Evolutionary conservation across 2,329 filamentous ascomycete species (phyloP), one percentile per base, ranked within the genome.

Genomic region (Volutella citrinella): DNA sequence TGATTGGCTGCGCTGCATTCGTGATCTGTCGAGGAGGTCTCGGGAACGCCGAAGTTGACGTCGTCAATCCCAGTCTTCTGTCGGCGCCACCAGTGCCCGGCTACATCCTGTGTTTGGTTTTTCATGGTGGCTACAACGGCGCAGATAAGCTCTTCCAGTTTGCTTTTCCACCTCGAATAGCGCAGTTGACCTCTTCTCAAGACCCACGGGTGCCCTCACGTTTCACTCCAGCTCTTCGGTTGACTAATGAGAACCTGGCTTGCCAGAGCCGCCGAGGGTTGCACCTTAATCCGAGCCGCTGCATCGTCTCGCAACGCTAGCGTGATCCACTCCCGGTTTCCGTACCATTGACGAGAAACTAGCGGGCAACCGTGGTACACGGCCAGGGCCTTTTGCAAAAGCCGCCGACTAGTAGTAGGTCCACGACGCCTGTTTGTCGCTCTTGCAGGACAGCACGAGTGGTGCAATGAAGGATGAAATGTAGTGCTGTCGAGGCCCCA

Each of bases 251-350:
- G 4, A 30, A 5, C 18, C 32, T 16, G 28, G 31, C 11, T 24
- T 20, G 19, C 28, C 30, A 46, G 47, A 50, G 49, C 46, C 46
- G 38, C 49, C 49, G n/a, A n/a, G n/a, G 46, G 49, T 44, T 48
- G 46, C 48, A 52, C 49, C 42, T 52, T 52, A 52, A 52, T 42
- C 49, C 48, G 46, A 52, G 40, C 48, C 48, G 45, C 48, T 52
- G 42, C 48, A 34, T 39, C 42, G 34, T 16, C 37, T 34, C 42
- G n/a, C 38, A 36, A 36, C 48, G 48, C 48, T 51, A 51, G 49
- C 48, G 46, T 41, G 40, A 50, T 50, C 49, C 49, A 52, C 49
- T 50, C 44, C 46, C 46, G 43, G 45, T 42, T 42, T 42, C 38
- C 42, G 26, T 47, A 30, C 20, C 20, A 12, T 22, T 12, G 9